These are phyloP conservation scores for Ensete glaucum DNA, from an alignment of 176 grass and related monocot species.

Conservation along the genomic window DNA sequence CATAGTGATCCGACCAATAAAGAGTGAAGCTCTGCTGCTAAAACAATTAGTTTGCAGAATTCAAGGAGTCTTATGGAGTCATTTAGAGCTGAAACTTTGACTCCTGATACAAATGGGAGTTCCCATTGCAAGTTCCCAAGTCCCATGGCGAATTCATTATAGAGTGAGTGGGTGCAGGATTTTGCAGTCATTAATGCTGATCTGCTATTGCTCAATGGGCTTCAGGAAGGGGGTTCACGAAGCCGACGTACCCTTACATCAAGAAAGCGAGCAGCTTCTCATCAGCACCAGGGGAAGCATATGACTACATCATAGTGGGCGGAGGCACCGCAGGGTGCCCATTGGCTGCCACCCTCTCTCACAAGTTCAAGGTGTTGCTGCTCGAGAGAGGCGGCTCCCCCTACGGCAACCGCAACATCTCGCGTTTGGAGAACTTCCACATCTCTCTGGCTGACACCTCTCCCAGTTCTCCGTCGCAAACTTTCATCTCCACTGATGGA, in stretches of 20 bases:
- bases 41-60: not conserved
- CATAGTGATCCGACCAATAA: no score
- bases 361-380: constrained; percentile 54
- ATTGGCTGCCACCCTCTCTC: constrained; percentile 70
- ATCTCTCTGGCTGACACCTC: constrained; percentile 57
- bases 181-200: no score
- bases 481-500: constrained; percentile 72
- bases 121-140: no score
- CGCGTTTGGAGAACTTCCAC: constrained; percentile 67
- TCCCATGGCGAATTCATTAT: no score
- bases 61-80: no score
- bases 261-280: constrained; percentile 55
- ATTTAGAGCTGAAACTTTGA: no score
- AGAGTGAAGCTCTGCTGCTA: not conserved
- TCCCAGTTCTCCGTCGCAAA: constrained; percentile 45
- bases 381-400: constrained; percentile 67
- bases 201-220: not conserved
- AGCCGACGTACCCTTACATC: constrained; percentile 39
- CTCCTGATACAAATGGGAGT: no score
- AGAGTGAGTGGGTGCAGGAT: no score
- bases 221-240: constrained; percentile 36
- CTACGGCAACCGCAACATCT: constrained; percentile 70
- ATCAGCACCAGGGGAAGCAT: not conserved
- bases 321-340: constrained; percentile 76
- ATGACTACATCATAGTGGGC: constrained; percentile 73